A percentile compares a stretch with the other conserved stretches of the same genome.
Conservation (phyloP, 768 basidiomycete genomes). For the Mycena amicta region DNA sequence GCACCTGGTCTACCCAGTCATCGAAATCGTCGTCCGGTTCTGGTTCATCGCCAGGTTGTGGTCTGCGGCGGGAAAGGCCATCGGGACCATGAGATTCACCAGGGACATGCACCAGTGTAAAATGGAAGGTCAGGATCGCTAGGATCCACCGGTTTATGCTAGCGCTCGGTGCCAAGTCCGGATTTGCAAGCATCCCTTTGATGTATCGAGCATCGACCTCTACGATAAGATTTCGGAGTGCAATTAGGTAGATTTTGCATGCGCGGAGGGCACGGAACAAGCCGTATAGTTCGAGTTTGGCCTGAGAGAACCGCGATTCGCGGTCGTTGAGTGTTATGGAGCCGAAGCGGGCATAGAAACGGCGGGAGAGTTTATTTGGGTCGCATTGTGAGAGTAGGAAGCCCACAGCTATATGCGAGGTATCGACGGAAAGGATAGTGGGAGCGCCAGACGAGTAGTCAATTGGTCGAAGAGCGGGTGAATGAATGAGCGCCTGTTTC, state of each 20-base stretch:
- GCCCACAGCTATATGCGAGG: too few relatives aligned
- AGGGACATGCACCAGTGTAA: too few relatives aligned
- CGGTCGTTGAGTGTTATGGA: conserved; percentile 38
- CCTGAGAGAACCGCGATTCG: conserved; percentile 31
- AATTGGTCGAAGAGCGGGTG: conserved; percentile 35
- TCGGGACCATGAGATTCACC: conserved; percentile 26
- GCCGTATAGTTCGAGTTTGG: conserved; percentile 40
- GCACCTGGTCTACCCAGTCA: too few relatives aligned
- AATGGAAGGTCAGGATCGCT: conserved; percentile 16
- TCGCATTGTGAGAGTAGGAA: too few relatives aligned
- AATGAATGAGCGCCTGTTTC: conserved; percentile 24
- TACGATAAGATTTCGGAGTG: conserved; percentile 24
- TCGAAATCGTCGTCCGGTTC: too few relatives aligned
- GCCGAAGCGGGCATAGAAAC: conserved; percentile 32
- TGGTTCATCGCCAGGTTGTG: conserved; percentile 18
- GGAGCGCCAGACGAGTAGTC: conserved; percentile 30
- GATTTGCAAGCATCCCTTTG: conserved; percentile 36
- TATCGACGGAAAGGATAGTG: too few relatives aligned
- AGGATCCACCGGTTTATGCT: too few relatives aligned
- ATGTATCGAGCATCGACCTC: conserved; percentile 42
- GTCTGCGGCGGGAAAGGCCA: conserved; percentile 27
- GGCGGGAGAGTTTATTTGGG: conserved; percentile 30
- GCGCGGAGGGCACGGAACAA: conserved; percentile 30
- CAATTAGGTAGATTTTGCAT: conserved; percentile 22
- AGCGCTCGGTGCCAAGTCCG: conserved; percentile 25